Evolutionary conservation across 805 yeast species (phyloP), one percentile per base, ranked within the genome.

Genomic region (Wickerhamiella slavikovae): DNA sequence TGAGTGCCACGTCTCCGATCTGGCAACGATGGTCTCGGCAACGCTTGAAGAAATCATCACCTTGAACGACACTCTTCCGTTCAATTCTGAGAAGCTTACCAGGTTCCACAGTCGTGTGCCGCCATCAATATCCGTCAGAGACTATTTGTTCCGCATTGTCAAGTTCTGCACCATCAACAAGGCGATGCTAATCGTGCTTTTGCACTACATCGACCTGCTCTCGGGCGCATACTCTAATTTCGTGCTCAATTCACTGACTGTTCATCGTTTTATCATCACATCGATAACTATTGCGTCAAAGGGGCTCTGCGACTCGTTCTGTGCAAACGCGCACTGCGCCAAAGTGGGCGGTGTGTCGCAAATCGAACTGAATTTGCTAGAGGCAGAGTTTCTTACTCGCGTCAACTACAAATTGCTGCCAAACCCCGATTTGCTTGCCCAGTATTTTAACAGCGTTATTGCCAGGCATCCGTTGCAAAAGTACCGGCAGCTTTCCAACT

Each of bases 21-120:
- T 85, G 25, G 68, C 83, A 22, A 57, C 61, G 2, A 55, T 85
- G 20, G 70, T 85, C 19, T 58, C 92, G 1, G 57, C 93, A 31
- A 79, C 83, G 89, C 55, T 89, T 17, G 62, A 66, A 27, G 75
- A 78, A 24, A 60, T 85, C 15, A 78, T 83, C 10, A 51, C 57
- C 15, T 60, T 78, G 20, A 85, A 85, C 48, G 96, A 85, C 52
- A 55, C 42, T 17, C 41, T 43, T 15, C 57, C 60, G 24, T 52
- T 47, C 33, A 51, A 38, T 31, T 44, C 51, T 6, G 47, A 48
- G 13, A 44, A 48, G 17, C 60, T 89, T 30, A 85, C 98, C 1
- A 58, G 96, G 38, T 85, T 85, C 49, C 98, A 85, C 49, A 82
- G 95, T 3, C 62, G 95, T 37, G 71, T 85, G 0, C 93, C 95